Base-by-base conservation (phyloP, 2,329 filamentous ascomycete genomes). In the Capronia epimyces region DNA sequence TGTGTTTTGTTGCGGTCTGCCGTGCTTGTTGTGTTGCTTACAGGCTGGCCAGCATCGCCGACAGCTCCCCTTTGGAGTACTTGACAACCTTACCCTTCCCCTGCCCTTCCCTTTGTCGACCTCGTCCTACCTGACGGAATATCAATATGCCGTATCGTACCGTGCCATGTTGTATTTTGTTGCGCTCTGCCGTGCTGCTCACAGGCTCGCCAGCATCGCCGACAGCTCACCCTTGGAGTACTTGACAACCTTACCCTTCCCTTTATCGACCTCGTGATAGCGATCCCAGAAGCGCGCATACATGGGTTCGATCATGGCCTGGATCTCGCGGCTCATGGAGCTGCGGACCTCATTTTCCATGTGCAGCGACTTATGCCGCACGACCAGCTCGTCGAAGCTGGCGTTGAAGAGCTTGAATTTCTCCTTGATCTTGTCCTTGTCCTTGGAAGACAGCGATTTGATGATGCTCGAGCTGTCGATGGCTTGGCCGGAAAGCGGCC, bases 191-290 rank as follows among this genome's bases (percentile, higher is more conserved):
- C n/a, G n/a, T 5, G 21, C 4, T 18, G 20, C 27, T 52, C 60
- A 61, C 60, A 78, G 65, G 43, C 70, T 66, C 20, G 75, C 72
- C 63, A 84, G 65, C 53, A 78, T 71, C 18, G 80, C 80, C 41
- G 86, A 81, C 63, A 98, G 84, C 42, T 82, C 80, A 34, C 77
- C 76, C 75, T 96, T 96, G 73, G 96, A 90, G 67, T 95, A 97
- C 73, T 95, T 96, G 67, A 95, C 89, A 69, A 97, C 95, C 70
- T 98, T 98, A 61, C 91, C 91, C 71, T 90, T 94, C 53, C 93
- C 93, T 74, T 95, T 96, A 71, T 97, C 91, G 58, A 97, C 83
- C 70, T 97, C 93, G 67, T 96, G 90, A 67, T 98, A 98, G 22
- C 91, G 81, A 70, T 97, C 93, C 83, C 89, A 97, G 71, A 98